These are phyloP conservation scores for Epichloe amarillans DNA, from an alignment of 2,329 filamentous ascomycete genomes.

Conservation along the genomic window DNA sequence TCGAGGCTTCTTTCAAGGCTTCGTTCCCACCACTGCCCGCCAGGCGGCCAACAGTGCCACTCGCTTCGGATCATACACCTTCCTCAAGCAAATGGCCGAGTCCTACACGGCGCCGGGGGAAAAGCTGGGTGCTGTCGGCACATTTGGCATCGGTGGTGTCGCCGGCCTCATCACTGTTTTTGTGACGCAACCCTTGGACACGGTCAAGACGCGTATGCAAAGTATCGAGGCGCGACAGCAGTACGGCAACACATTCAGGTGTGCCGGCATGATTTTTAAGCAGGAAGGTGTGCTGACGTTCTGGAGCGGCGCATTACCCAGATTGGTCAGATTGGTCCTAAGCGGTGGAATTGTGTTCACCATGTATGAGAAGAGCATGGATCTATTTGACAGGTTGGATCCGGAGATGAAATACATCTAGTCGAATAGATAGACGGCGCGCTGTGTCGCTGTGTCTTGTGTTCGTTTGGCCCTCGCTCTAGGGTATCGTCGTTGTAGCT, in stretches of 20 bases:
- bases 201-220: constrained; percentile 96
- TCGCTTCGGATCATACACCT: constrained; percentile 82
- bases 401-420: constrained; percentile 75
- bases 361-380: constrained; percentile 97
- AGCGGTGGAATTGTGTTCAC: constrained; percentile 97
- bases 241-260: constrained; percentile 82
- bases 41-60: constrained; percentile 92
- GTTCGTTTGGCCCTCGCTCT: not conserved
- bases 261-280: constrained; percentile 69
- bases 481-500: no score
- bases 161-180: constrained; percentile 87
- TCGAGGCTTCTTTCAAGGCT: constrained; percentile 91
- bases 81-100: constrained; percentile 79
- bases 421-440: not conserved
- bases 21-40: constrained; percentile 84
- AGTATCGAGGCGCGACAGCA: constrained; percentile 68
- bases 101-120: constrained; percentile 93
- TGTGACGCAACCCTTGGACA: constrained; percentile 66
- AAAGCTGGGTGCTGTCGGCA: constrained; percentile 77
- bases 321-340: constrained; percentile 71
- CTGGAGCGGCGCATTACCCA: constrained; percentile 85
- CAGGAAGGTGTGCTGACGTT: constrained; percentile 83
- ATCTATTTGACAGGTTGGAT: constrained; percentile 66
- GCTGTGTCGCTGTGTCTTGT: not conserved
- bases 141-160: constrained; percentile 79